Evolutionary conservation across 495 filamentous ascomycete species (phyloP).

Genomic region (Pyrenula massariospora): DNA sequence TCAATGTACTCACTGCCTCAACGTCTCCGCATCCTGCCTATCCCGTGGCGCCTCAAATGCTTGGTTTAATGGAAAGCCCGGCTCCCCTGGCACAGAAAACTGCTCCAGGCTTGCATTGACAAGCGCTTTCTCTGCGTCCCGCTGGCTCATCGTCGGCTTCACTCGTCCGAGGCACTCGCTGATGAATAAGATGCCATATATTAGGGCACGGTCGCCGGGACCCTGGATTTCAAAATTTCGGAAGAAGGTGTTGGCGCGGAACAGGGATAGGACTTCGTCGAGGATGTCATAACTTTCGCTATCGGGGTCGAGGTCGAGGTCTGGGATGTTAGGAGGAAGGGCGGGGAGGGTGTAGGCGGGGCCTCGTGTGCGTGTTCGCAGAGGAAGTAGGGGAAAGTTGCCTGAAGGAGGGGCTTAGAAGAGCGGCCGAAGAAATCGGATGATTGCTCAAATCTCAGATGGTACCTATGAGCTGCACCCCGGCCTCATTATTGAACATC

Average conservation of each 20-base stretch:
- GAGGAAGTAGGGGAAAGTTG: constrained; percentile 87
- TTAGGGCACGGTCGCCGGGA: constrained; percentile 83
- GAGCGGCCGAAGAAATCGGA: background rate
- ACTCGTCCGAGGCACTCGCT: constrained; percentile 81
- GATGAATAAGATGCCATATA: constrained; percentile 93
- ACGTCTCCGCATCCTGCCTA: constrained; percentile 75
- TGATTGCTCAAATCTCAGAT: too few relatives aligned
- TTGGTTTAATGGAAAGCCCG: constrained; percentile 85
- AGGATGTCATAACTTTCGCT: constrained; percentile 86
- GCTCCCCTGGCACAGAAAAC: constrained; percentile 92
- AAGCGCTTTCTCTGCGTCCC: constrained; percentile 53
- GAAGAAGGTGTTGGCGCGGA: constrained; percentile 97
- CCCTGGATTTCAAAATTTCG: constrained; percentile 99
- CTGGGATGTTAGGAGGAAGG: constrained; percentile 55
- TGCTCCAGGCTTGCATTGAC: constrained; percentile 73
- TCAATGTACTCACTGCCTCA: constrained; percentile 49
- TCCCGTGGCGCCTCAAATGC: constrained; percentile 68
- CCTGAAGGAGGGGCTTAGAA: constrained; percentile 29
- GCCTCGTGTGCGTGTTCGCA: constrained; percentile 85
- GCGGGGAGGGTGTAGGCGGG: constrained; percentile 77
- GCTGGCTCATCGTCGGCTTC: constrained; percentile 50
- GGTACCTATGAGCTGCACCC: background rate
- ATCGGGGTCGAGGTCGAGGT: constrained; percentile 66
- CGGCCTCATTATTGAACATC: background rate
- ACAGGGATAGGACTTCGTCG: constrained; percentile 84